A percentile compares a stretch with the other conserved stretches of the same genome.
These are phyloP conservation scores for Sugiyamaella grinbergsii DNA, from an alignment of 1,139 yeast genomes.

Conservation along the genomic window DNA sequence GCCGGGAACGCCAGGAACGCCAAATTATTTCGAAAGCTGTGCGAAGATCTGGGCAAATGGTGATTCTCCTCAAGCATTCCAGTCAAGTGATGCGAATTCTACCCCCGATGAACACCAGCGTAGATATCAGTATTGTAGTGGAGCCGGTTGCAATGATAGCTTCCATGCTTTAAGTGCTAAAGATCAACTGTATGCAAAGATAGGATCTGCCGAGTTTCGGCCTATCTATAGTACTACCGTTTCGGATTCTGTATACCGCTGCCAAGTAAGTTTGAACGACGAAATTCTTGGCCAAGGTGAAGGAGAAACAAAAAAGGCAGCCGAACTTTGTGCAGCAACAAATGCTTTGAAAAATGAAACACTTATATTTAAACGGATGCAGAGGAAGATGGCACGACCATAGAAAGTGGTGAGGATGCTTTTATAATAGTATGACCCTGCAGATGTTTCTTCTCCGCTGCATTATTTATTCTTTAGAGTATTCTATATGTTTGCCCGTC, in stretches of 20 bases:
- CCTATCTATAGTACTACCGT: conserved; percentile 53
- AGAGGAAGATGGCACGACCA: neutral
- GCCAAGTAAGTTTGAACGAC: conserved; percentile 24
- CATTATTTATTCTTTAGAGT: neutral
- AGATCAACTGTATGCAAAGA: conserved; percentile 70
- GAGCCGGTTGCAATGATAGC: neutral
- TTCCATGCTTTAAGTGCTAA: conserved; percentile 44
- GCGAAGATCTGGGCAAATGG: too few species aligned
- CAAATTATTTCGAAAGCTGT: neutral
- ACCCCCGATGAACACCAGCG: too few species aligned
- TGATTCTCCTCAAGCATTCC: too few species aligned
- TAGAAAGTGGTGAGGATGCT: too few species aligned
- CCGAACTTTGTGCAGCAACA: conserved; percentile 32
- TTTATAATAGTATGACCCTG: neutral
- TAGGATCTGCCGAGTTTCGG: conserved; percentile 72
- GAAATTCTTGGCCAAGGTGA: conserved; percentile 30
- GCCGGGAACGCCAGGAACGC: conserved; percentile 20
- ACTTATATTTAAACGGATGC: conserved; percentile 12
- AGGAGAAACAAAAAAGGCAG: conserved; percentile 30
- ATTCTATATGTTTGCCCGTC: neutral
- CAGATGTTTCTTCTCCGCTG: too few species aligned
- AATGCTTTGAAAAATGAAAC: conserved; percentile 27
- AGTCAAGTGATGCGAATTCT: too few species aligned
- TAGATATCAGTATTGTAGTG: too few species aligned
- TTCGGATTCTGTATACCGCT: conserved; percentile 17